phyloP scores from a whole-genome alignment of 352 stramenopile species.

The Globisporangium cederbergense region DNA sequence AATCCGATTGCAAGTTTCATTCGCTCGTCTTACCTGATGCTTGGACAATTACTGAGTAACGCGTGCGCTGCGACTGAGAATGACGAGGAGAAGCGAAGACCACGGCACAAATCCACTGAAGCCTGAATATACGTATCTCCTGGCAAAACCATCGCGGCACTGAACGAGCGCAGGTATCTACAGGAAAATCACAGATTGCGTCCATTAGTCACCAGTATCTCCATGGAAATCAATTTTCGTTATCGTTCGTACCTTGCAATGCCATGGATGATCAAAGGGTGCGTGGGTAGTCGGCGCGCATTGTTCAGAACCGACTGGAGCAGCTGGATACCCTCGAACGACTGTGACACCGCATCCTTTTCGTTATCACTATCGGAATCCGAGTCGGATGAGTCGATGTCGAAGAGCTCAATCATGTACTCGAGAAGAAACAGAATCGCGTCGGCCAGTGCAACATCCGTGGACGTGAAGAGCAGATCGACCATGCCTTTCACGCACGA shows the following conservation, averaged over 20 bases:
- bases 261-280: constrained; percentile 57
- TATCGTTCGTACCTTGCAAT: constrained; percentile 38
- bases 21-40: constrained; percentile 40
- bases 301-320: constrained; percentile 49
- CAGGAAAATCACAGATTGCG: background rate
- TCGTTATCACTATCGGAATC: constrained; percentile 44
- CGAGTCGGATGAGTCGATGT: constrained; percentile 74
- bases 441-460: constrained; percentile 58
- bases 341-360: constrained; percentile 17
- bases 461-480: constrained; percentile 42
- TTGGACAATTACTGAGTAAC: constrained; percentile 45
- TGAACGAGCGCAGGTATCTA: constrained; percentile 68
- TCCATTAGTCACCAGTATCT: background rate
- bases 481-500: constrained; percentile 63
- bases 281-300: constrained; percentile 40
- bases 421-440: constrained; percentile 73
- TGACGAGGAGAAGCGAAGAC: constrained; percentile 43
- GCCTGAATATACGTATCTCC: constrained; percentile 40
- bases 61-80: constrained; percentile 42
- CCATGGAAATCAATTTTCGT: background rate
- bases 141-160: constrained; percentile 48
- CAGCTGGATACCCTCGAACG: constrained; percentile 44
- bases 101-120: constrained; percentile 40
- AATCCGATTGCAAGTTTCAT: too few relatives aligned
- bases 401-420: constrained; percentile 77